Evolutionary conservation across 495 filamentous ascomycete genomes (phyloP).

Genomic region (Hypoxylon intermedium): DNA sequence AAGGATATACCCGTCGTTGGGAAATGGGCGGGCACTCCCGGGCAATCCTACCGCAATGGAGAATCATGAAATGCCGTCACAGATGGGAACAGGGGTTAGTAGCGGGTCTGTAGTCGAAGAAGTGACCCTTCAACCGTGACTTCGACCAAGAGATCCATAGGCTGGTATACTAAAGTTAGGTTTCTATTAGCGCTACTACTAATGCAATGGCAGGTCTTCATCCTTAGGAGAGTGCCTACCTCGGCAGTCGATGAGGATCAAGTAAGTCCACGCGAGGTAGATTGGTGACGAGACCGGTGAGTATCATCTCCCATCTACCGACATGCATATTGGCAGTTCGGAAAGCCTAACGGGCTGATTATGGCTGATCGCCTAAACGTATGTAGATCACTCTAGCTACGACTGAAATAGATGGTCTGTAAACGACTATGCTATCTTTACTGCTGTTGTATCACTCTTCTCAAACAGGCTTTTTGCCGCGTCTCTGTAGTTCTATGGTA

Average conservation of each 20-base stretch:
- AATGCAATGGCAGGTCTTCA: background rate
- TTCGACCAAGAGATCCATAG: background rate
- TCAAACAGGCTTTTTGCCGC: background rate
- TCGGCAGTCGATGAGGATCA: background rate
- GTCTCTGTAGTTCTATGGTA: no score
- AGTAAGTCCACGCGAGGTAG: background rate
- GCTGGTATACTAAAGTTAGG: background rate
- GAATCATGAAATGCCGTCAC: background rate
- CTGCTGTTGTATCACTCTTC: background rate
- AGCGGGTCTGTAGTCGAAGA: background rate
- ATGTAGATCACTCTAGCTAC: background rate
- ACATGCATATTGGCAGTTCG: background rate
- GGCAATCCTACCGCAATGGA: slow-evolving; percentile 1
- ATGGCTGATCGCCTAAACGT: background rate
- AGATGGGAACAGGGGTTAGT: background rate
- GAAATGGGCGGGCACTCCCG: slow-evolving; percentile 9
- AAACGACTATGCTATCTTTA: background rate
- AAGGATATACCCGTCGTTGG: slow-evolving; percentile 16
- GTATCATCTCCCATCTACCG: background rate
- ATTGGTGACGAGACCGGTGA: background rate
- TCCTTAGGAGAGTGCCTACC: no score
- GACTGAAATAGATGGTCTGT: slow-evolving; percentile 3
- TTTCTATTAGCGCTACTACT: background rate
- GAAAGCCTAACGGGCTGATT: background rate
- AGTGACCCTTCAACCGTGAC: background rate